A percentile compares a stretch with the other conserved stretches of the same genome.
Evolutionary conservation across 768 basidiomycete genomes (phyloP).

Genomic region (Pleurotus eryngii): DNA sequence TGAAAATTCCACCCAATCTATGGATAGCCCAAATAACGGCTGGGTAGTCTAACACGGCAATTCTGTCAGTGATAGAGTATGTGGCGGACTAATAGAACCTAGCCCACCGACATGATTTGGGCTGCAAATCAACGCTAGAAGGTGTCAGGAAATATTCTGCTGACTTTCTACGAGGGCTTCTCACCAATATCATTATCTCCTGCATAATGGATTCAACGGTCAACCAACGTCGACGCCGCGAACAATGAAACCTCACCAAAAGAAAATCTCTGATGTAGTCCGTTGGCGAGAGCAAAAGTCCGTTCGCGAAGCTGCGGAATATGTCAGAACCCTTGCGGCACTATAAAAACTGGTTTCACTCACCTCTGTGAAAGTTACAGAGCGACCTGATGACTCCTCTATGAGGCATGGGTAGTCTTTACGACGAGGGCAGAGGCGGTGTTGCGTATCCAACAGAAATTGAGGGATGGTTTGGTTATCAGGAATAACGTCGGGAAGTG

Average conservation of each 20-base stretch:
- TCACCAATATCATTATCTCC: conserved; percentile 50
- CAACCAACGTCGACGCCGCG: background rate
- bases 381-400: conserved; percentile 45
- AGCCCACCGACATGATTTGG: conserved; percentile 50
- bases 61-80: background rate
- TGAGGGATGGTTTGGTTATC: conserved; percentile 53
- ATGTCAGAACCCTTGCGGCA: conserved; percentile 6
- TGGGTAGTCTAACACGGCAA: conserved; percentile 38
- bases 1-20: conserved; percentile 47
- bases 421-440: conserved; percentile 39
- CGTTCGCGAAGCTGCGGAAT: conserved; percentile 32
- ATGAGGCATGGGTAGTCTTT: conserved; percentile 44
- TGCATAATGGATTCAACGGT: conserved; percentile 15
- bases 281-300: conserved; percentile 39
- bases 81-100: background rate
- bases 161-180: conserved; percentile 11
- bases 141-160: too few relatives aligned
- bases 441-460: conserved; percentile 51
- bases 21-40: conserved; percentile 48
- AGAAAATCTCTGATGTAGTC: conserved; percentile 27
- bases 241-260: conserved; percentile 28
- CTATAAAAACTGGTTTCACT: background rate
- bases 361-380: conserved; percentile 39
- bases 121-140: conserved; percentile 47
- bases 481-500: conserved; percentile 40